A percentile compares a stretch with the other conserved stretches of the same genome.
These are phyloP conservation scores for Fusarium sambucinum DNA, from an alignment of 2,329 filamentous ascomycete species.

Conservation along the genomic window DNA sequence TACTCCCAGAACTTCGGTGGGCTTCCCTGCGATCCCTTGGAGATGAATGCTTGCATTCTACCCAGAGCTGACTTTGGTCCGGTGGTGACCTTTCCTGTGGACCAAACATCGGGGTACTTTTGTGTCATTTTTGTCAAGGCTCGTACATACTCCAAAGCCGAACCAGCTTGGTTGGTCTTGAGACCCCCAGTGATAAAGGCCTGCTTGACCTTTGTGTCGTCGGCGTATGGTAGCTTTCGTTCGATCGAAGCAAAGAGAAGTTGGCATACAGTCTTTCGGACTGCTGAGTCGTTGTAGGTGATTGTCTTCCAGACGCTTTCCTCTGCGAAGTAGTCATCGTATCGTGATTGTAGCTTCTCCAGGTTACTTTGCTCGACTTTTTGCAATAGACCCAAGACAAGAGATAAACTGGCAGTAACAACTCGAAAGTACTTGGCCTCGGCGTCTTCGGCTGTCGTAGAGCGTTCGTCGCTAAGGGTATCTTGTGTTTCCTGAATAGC, in stretches of 20 bases:
- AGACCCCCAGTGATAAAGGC: constrained; percentile 79
- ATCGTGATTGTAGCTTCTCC: constrained; percentile 69
- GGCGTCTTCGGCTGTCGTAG: constrained; percentile 85
- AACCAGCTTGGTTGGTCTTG: constrained; percentile 77
- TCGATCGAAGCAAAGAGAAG: constrained; percentile 64
- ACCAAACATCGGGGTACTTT: constrained; percentile 79
- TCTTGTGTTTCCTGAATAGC: constrained; percentile 83
- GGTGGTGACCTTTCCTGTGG: constrained; percentile 57
- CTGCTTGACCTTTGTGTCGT: constrained; percentile 65
- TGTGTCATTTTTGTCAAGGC: constrained; percentile 75
- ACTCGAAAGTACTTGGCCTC: constrained; percentile 88
- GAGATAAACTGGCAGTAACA: constrained; percentile 65
- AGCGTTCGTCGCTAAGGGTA: constrained; percentile 90
- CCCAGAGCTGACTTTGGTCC: constrained; percentile 66
- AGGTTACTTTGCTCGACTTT: constrained; percentile 65
- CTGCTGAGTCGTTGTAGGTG: constrained; percentile 69
- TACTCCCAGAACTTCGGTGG: constrained; percentile 78
- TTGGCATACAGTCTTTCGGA: constrained; percentile 65
- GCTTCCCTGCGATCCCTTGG: constrained; percentile 86
- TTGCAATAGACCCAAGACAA: constrained; percentile 66
- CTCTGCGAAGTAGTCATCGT: constrained; percentile 75
- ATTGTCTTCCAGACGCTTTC: constrained; percentile 76
- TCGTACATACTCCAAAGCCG: constrained; percentile 77
- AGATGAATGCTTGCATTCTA: constrained; percentile 77
- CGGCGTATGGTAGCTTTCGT: constrained; percentile 60